Percentiles rank a stretch among this genome's conserved stretches.
These are phyloP conservation scores for Neonectria ditissima DNA, from an alignment of 2,329 filamentous ascomycete genomes.

Conservation along the genomic window DNA sequence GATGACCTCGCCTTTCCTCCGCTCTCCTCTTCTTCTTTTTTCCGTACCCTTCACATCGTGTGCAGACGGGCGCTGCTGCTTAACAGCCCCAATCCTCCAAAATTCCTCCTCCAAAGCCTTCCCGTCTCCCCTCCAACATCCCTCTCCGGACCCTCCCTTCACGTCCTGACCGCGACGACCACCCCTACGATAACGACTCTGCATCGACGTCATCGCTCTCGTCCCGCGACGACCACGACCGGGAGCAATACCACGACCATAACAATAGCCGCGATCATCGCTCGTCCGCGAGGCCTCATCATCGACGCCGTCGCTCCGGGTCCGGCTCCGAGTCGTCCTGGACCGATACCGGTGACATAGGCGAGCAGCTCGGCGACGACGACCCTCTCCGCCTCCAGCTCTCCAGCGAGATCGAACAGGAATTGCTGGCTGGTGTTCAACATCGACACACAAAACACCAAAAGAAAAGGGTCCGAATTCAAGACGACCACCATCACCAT, in stretches of 20 bases:
- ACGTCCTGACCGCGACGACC: slow-evolving; percentile 51
- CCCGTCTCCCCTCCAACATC: slow-evolving; percentile 84
- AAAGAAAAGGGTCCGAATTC: slow-evolving; percentile 77
- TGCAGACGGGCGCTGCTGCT: slow-evolving; percentile 78
- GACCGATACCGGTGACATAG: slow-evolving; percentile 95
- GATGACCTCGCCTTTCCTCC: slow-evolving; percentile 45
- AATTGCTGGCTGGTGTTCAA: slow-evolving; percentile 64
- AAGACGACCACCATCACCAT: slow-evolving; percentile 56
- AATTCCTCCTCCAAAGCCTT: slow-evolving; percentile 81
- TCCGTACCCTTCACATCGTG: slow-evolving; percentile 51
- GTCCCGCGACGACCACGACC: slow-evolving; percentile 49
- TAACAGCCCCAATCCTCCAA: slow-evolving; percentile 82
- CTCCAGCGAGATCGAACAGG: slow-evolving; percentile 73
- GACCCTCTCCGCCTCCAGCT: slow-evolving; percentile 82
- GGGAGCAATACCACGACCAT: slow-evolving; percentile 60
- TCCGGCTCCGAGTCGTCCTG: slow-evolving; percentile 79
- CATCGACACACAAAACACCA: slow-evolving; percentile 58
- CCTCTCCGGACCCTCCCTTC: slow-evolving; percentile 80
- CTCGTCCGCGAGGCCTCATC: slow-evolving; percentile 56
- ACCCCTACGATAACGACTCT: slow-evolving; percentile 55
- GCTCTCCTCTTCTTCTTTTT: slow-evolving; percentile 39
- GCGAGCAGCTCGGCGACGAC: slow-evolving; percentile 87
- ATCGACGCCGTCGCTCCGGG: slow-evolving; percentile 51
- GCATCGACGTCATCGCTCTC: slow-evolving; percentile 52
- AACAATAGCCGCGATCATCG: slow-evolving; percentile 58